Evolutionary conservation across 768 basidiomycete genomes (phyloP).

Genomic region (Hemileccinum rubropunctum): DNA sequence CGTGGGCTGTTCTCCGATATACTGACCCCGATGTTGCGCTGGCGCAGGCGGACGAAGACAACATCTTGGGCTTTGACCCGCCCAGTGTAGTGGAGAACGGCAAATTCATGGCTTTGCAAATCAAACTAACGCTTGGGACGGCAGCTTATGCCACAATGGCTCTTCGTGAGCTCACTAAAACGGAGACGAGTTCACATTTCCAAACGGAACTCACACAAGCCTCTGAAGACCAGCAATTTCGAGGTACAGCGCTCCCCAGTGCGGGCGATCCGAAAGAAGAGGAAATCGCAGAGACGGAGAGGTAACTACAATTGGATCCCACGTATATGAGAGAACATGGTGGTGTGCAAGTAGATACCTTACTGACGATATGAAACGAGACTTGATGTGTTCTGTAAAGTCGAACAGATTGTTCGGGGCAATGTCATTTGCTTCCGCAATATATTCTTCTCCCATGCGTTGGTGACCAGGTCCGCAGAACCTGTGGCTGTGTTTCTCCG

Average conservation of each 20-base stretch:
- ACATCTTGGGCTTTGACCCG: conserved; percentile 74
- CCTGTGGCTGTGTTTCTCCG: too few species aligned
- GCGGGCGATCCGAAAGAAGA: conserved; percentile 23
- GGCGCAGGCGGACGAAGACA: conserved; percentile 95
- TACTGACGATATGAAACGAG: background rate
- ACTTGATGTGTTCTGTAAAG: too few species aligned
- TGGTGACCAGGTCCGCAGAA: too few species aligned
- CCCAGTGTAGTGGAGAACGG: conserved; percentile 68
- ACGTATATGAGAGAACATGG: background rate
- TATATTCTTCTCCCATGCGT: too few species aligned
- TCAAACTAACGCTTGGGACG: conserved; percentile 81
- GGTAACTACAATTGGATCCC: background rate
- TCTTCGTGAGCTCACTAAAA: conserved; percentile 90
- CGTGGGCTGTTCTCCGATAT: conserved; percentile 82
- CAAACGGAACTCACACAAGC: conserved; percentile 76
- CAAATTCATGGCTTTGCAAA: conserved; percentile 84
- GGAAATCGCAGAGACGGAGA: conserved; percentile 4
- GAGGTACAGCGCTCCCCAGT: conserved; percentile 41
- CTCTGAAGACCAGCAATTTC: conserved; percentile 82
- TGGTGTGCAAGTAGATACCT: background rate
- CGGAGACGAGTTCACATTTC: conserved; percentile 90
- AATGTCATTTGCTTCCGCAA: too few species aligned
- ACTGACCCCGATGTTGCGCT: conserved; percentile 92
- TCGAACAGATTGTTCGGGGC: too few species aligned
- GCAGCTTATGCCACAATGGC: conserved; percentile 99